Conservation (phyloP, 768 basidiomycete genomes). For the Russula griseocarnosa region DNA sequence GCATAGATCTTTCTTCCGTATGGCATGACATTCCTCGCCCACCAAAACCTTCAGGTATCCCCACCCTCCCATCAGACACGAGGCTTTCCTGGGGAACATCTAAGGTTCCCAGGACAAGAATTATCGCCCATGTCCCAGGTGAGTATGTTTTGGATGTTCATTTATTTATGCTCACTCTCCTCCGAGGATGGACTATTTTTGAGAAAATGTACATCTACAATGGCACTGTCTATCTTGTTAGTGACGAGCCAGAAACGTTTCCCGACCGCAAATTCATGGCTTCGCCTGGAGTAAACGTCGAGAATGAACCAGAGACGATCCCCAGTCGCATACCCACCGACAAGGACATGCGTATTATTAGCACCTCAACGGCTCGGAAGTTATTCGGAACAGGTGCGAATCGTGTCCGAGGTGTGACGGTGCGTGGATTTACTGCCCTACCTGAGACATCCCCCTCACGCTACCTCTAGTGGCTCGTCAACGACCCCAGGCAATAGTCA, state of each 20-base stretch:
- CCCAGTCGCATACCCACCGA: constrained; percentile 66
- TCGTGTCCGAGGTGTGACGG: constrained; percentile 73
- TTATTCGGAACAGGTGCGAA: constrained; percentile 73
- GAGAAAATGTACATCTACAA: constrained; percentile 79
- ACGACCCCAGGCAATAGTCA: constrained; percentile 84
- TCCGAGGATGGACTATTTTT: constrained; percentile 83
- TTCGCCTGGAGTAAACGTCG: constrained; percentile 61
- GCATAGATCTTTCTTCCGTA: constrained; percentile 3
- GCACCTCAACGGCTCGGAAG: constrained; percentile 56
- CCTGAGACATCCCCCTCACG: constrained; percentile 10
- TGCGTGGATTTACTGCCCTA: constrained; percentile 35
- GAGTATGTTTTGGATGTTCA: neutral
- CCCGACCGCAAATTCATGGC: constrained; percentile 67
- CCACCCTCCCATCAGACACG: constrained; percentile 17
- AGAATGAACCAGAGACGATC: constrained; percentile 52
- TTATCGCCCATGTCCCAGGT: constrained; percentile 78
- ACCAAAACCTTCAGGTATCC: neutral
- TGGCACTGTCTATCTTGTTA: constrained; percentile 78
- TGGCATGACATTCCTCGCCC: neutral
- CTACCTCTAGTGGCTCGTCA: constrained; percentile 59
- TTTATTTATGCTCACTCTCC: neutral
- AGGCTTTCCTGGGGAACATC: constrained; percentile 32
- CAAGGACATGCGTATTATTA: constrained; percentile 73
- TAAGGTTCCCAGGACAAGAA: constrained; percentile 53
- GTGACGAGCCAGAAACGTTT: constrained; percentile 60